Percentiles rank a stretch among this genome's conserved stretches.
Evolutionary conservation across 495 filamentous ascomycete species (phyloP).

Genomic region (Pseudevernia furfuracea): DNA sequence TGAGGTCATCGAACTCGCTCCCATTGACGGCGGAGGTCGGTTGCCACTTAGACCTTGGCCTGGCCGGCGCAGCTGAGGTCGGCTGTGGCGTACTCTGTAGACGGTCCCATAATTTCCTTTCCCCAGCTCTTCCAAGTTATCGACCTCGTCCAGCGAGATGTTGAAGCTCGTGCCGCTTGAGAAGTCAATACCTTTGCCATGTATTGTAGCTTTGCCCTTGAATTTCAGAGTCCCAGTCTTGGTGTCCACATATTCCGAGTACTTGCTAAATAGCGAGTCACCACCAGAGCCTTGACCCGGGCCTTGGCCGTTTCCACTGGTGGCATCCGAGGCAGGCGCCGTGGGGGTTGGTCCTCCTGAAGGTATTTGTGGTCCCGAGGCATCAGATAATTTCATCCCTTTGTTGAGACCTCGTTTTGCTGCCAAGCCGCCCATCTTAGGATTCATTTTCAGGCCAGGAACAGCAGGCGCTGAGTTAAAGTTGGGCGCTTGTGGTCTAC

Average conservation of each 20-base stretch:
- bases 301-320: not conserved
- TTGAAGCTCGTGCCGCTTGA: slow-evolving; percentile 80
- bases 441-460: slow-evolving; percentile 28
- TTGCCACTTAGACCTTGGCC: slow-evolving; percentile 67
- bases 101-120: slow-evolving; percentile 99
- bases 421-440: slow-evolving; percentile 49
- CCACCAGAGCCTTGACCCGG: slow-evolving; percentile 21
- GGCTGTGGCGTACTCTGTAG: slow-evolving; percentile 85
- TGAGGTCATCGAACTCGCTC: slow-evolving; percentile 15
- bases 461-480: slow-evolving; percentile 47
- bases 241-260: slow-evolving; percentile 83
- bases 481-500: slow-evolving; percentile 38
- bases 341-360: not conserved
- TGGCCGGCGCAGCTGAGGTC: slow-evolving; percentile 68
- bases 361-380: slow-evolving; percentile 32
- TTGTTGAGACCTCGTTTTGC: slow-evolving; percentile 46
- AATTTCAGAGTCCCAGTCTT: slow-evolving; percentile 88
- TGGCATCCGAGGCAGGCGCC: slow-evolving; percentile 3
- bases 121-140: slow-evolving; percentile 88
- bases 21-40: slow-evolving; percentile 35
- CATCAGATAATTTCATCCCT: slow-evolving; percentile 46
- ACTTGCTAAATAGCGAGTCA: slow-evolving; percentile 72
- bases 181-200: slow-evolving; percentile 84
- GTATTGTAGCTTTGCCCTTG: slow-evolving; percentile 84
- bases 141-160: slow-evolving; percentile 93